Evolutionary conservation across 768 basidiomycete species (phyloP).

Genomic region (Psilocybe sp.): DNA sequence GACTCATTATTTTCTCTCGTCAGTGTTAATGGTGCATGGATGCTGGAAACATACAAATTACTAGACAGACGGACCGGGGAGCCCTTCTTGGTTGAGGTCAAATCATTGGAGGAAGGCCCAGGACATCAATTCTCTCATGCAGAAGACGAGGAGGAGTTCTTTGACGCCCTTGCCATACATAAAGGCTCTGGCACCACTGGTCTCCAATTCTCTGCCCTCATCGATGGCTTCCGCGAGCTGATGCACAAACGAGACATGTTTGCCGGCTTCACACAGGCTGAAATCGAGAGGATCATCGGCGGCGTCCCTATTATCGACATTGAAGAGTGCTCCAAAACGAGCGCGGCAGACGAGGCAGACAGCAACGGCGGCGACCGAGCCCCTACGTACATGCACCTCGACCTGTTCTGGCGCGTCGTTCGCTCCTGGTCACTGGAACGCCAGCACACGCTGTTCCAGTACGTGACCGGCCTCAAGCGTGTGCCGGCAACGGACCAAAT

Average conservation of each 20-base stretch:
- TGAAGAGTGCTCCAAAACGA: constrained; percentile 13
- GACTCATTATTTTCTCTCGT: background rate
- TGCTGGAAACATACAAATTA: constrained; percentile 16
- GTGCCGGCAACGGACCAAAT: constrained; percentile 23
- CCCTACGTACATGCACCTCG: constrained; percentile 16
- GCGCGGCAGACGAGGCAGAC: constrained; percentile 6
- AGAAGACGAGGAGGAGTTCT: constrained; percentile 17
- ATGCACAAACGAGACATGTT: constrained; percentile 17
- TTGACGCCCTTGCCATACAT: constrained; percentile 14
- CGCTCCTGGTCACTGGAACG: constrained; percentile 21
- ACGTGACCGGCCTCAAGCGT: constrained; percentile 23
- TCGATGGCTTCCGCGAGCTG: constrained; percentile 22
- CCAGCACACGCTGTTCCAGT: constrained; percentile 18
- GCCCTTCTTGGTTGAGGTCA: constrained; percentile 14
- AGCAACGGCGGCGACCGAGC: constrained; percentile 5
- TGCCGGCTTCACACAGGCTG: constrained; percentile 15
- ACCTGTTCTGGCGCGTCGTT: constrained; percentile 23
- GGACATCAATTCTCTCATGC: constrained; percentile 13
- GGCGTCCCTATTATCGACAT: constrained; percentile 19
- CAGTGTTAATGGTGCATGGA: constrained; percentile 10
- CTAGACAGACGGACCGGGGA: constrained; percentile 17
- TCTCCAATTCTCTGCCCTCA: constrained; percentile 16
- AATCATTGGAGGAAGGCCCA: constrained; percentile 2
- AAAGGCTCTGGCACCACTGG: constrained; percentile 7
- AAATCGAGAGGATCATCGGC: constrained; percentile 21